Evolutionary conservation across 2,329 filamentous ascomycete genomes (phyloP).

Genomic region (Lecanosticta acicola): DNA sequence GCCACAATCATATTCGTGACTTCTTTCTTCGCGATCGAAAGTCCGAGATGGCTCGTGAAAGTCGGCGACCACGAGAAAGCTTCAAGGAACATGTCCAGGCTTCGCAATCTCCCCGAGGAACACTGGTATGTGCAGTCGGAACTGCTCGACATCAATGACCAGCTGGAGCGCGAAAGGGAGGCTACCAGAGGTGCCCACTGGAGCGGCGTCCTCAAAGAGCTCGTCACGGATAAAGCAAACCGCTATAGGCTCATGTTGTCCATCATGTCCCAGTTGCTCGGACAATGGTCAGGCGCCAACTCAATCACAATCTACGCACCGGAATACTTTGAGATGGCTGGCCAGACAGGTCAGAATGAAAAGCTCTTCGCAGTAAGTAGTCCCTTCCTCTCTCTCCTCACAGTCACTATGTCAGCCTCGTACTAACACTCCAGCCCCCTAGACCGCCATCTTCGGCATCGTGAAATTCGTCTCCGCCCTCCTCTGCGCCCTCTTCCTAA

Average conservation of each 20-base stretch:
- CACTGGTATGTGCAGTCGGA: conserved; percentile 43
- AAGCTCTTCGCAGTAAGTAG: conserved; percentile 56
- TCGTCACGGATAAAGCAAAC: conserved; percentile 62
- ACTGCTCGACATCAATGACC: conserved; percentile 57
- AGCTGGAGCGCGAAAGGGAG: conserved; percentile 66
- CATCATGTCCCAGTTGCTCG: conserved; percentile 63
- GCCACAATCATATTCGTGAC: conserved; percentile 65
- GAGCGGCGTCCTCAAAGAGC: conserved; percentile 61
- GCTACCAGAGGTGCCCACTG: conserved; percentile 62
- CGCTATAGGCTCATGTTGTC: conserved; percentile 67
- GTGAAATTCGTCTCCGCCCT: conserved; percentile 65
- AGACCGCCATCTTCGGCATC: conserved; percentile 67
- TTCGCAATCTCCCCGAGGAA: conserved; percentile 27
- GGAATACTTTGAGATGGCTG: conserved; percentile 65
- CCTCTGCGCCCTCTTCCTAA: conserved; percentile 68
- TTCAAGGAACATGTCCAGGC: conserved; percentile 24
- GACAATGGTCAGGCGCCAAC: conserved; percentile 60
- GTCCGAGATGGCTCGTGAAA: conserved; percentile 32
- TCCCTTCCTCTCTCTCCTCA: not conserved
- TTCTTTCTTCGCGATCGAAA: conserved; percentile 43
- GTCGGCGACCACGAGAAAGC: conserved; percentile 30
- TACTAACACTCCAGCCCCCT: not conserved
- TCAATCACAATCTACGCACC: conserved; percentile 72
- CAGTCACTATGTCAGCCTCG: too few species aligned
- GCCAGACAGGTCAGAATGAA: conserved; percentile 62